These are phyloP conservation scores for Backusella sp. DNA, from an alignment of 192 early-diverging fungal species.

Conservation along the genomic window DNA sequence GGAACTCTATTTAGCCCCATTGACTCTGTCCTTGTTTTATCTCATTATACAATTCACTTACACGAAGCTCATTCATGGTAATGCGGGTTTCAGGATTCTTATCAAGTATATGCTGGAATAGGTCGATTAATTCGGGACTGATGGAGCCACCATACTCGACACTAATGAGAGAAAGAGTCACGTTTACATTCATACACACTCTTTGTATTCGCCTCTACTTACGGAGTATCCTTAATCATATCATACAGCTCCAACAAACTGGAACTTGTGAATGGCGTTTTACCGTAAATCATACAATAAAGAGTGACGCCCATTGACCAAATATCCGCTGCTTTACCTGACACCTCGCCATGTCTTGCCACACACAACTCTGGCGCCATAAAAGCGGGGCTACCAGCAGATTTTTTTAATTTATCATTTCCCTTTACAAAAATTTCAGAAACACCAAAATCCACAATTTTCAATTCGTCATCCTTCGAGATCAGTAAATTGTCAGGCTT, in stretches of 20 bases:
- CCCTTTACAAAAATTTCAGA: constrained; percentile 86
- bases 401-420: constrained; percentile 67
- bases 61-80: constrained; percentile 68
- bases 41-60: constrained; percentile 29
- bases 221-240: constrained; percentile 61
- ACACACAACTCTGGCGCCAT: constrained; percentile 76
- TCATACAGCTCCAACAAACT: constrained; percentile 84
- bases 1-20: neutral
- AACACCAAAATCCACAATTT: constrained; percentile 98
- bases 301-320: constrained; percentile 90
- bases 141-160: constrained; percentile 22
- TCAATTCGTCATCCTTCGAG: constrained; percentile 72
- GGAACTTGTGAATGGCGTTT: constrained; percentile 73
- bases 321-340: constrained; percentile 77
- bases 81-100: constrained; percentile 81
- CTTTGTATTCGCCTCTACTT: neutral
- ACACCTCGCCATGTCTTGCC: constrained; percentile 67
- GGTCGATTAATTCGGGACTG: constrained; percentile 53
- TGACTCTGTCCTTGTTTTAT: neutral
- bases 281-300: constrained; percentile 81
- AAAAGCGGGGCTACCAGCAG: constrained; percentile 90
- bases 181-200: too few species aligned
- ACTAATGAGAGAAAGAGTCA: neutral
- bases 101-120: constrained; percentile 71
- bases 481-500: constrained; percentile 94